Evolutionary conservation across 2,329 filamentous ascomycete genomes (phyloP), one percentile per base, ranked within the genome.

Genomic region (Epichloe bromicola): DNA sequence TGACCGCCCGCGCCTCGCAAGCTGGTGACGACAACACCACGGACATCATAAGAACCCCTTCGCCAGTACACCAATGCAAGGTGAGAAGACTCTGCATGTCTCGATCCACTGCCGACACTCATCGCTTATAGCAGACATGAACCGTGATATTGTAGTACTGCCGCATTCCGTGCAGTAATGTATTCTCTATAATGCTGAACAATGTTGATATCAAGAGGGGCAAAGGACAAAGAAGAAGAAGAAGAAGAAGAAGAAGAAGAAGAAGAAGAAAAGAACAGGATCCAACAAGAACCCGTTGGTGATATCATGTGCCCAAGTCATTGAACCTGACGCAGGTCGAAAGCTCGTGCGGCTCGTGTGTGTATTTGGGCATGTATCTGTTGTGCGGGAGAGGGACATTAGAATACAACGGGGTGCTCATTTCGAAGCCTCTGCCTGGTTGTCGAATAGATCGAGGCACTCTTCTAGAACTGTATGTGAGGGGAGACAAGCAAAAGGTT

Each of bases 371-470:
- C 5, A 23, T 11, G n/a, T 11, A 10, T 10, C 14, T 10, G 30
- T 23, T 26, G 20, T 14, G 14, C 8, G 30, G 12, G 20, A 15
- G 3, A 30, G 30, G 5, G 14, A 20, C 3, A 37, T 11, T 30
- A 30, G 8, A 34, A 17, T 19, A 19, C 26, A 30, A n/a, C 7
- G 20, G 20, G 37, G 23, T 10, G 3, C 20, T 49, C 23, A 48
- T 49, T 23, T n/a, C 17, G 46, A 36, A 38, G 3, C 33, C 17
- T 30, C 33, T 37, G 5, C 12, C n/a, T 34, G 33, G 14, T 23
- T 45, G 14, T 48, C 38, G 30, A 54, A 54, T 3, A 49, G 23
- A 39, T 54, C 52, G 36, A 54, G 46, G 33, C 52, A 54, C 37
- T 51, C 49, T 36, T 49, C 49, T 6, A 54, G 33, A 4, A 42